Conservation (phyloP, 768 basidiomycete genomes). For the Mycena epipterygia region DNA sequence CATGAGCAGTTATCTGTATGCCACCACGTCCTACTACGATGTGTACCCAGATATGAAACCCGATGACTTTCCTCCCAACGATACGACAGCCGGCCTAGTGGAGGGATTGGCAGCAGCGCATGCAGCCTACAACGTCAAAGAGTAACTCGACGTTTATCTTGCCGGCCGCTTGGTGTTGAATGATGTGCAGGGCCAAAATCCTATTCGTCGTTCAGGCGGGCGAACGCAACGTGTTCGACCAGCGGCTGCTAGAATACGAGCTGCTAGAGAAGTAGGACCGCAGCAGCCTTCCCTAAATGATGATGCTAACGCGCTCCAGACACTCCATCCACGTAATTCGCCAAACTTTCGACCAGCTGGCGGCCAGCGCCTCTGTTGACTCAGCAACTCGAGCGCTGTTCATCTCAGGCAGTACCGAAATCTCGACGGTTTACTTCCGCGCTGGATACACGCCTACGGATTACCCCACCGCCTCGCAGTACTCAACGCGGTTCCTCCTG, state of each 20-base stretch:
- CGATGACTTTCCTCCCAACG: conserved; percentile 79
- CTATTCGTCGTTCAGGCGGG: conserved; percentile 91
- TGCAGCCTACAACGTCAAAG: conserved; percentile 70
- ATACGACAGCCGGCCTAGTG: conserved; percentile 77
- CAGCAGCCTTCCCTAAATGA: not conserved
- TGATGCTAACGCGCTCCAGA: conserved; percentile 52
- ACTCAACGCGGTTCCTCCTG: conserved; percentile 80
- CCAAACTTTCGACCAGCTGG: conserved; percentile 82
- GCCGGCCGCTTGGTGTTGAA: not conserved
- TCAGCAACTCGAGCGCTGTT: conserved; percentile 58
- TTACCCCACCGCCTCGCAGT: conserved; percentile 76
- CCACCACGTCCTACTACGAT: conserved; percentile 77
- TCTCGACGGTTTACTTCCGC: conserved; percentile 93
- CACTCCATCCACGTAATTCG: conserved; percentile 82
- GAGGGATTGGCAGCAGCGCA: conserved; percentile 87
- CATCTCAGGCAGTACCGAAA: conserved; percentile 66
- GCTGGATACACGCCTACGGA: conserved; percentile 90
- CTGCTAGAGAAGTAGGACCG: conserved; percentile 77
- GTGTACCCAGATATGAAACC: conserved; percentile 64
- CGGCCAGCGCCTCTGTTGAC: conserved; percentile 67
- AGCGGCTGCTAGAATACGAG: conserved; percentile 89
- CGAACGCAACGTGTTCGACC: conserved; percentile 97
- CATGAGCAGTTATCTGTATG: conserved; percentile 70
- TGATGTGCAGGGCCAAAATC: conserved; percentile 59
- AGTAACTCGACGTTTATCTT: conserved; percentile 51